Percentiles rank a stretch among this genome's conserved stretches.
phyloP scores from a whole-genome alignment of 257 asterid species.

The Przewalskia tangutica region DNA sequence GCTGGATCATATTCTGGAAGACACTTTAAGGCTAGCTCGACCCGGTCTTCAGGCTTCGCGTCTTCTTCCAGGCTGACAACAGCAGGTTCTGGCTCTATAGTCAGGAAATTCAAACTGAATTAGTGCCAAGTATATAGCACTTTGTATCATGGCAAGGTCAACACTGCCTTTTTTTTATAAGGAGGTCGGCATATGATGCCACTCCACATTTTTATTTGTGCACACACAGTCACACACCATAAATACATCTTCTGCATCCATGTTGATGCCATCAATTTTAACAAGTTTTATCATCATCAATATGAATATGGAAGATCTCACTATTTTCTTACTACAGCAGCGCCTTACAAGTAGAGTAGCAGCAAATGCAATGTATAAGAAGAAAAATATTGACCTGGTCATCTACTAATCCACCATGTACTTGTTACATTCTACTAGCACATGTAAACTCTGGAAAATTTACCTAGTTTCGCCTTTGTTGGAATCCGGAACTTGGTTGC shows the following conservation, averaged over 20 bases:
- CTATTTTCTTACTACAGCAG: not conserved
- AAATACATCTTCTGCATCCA: not conserved
- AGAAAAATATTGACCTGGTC: not conserved
- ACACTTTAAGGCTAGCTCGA: conserved; percentile 61
- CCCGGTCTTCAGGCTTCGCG: conserved; percentile 64
- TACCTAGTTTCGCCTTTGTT: not conserved
- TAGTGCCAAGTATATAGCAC: not conserved
- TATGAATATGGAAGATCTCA: not conserved
- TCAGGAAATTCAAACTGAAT: conserved; percentile 5
- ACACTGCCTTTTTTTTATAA: not conserved
- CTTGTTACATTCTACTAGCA: not conserved
- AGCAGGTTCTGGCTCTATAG: conserved; percentile 61
- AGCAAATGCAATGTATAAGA: not conserved
- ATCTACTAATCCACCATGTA: not conserved
- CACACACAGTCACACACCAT: not conserved
- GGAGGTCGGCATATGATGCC: not conserved
- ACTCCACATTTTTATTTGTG: not conserved
- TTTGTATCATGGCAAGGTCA: not conserved
- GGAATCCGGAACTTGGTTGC: not conserved
- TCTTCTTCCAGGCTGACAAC: conserved; percentile 59
- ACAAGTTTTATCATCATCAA: not conserved
- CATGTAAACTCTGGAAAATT: not conserved
- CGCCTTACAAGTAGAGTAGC: not conserved
- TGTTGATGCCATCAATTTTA: not conserved
- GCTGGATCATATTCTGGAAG: conserved; percentile 77